Conservation (phyloP, 192 early-diverging fungal genomes). For the Haplosporangium gracile region DNA sequence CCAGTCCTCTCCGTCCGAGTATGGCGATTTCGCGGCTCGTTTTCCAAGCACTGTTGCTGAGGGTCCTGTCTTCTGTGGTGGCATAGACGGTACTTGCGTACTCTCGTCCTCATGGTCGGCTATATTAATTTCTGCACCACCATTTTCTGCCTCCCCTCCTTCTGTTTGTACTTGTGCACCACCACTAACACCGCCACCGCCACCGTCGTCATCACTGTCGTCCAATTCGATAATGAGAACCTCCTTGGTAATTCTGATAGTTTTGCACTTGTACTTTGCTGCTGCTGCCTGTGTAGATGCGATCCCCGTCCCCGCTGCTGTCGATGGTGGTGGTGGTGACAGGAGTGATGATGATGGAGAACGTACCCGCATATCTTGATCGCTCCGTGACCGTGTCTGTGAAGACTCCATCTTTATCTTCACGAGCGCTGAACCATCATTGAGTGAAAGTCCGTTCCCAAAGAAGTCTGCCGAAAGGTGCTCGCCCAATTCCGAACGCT, state of each 20-base stretch:
- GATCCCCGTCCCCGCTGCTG: background rate
- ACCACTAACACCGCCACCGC: background rate
- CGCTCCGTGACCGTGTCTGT: background rate
- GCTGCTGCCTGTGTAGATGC: background rate
- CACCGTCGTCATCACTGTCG: conserved; percentile 15
- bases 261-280: background rate
- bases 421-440: background rate
- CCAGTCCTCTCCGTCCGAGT: background rate
- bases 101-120: background rate
- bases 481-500: background rate
- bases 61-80: background rate
- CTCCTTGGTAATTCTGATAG: background rate
- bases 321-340: background rate
- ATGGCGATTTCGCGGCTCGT: background rate
- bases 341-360: background rate
- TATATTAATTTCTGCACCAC: background rate
- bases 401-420: background rate
- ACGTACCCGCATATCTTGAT: background rate
- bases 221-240: conserved; percentile 19
- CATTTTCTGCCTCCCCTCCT: background rate
- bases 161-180: background rate
- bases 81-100: background rate
- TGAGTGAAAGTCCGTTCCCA: background rate
- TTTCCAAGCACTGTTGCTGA: conserved; percentile 16
- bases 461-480: background rate